Evolutionary conservation across 768 basidiomycete species (phyloP), one percentile per base, ranked within the genome.

Genomic region (Rhizopogon sp.): DNA sequence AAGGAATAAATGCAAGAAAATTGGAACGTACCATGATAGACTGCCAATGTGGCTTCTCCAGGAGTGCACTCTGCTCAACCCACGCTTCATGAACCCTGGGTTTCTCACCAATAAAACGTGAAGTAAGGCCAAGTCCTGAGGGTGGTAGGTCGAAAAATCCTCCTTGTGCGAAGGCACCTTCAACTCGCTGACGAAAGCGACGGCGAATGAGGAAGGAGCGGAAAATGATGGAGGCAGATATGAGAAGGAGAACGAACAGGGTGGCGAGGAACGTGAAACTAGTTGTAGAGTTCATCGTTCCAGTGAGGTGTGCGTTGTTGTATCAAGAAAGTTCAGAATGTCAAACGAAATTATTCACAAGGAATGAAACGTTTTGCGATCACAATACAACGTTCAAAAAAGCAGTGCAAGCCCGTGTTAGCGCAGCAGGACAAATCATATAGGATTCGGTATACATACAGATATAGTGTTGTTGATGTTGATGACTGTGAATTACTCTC

Each of bases 231-330:
- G 79, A 78, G 41, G 75, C 80, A 8, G 85, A 87, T 50, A 88
- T 77, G 42, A 81, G 72, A 16, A 89, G 74, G 57, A 89, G 79
- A 43, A 88, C 73, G 59, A 87, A 75, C 25, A 89, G 77, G 3
- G 87, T 88, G 22, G 86, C 84, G 39, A 88, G 79, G 62, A 88
- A 89, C 4, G 86, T 88, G 67, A 85, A 82, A 28, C 84, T 87
- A 65, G 56, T 66, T 7, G 62, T 54, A 16, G 47, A 43, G 6
- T 55, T 42, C 54, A 45, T 58, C 8, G 17, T 39, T 31, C 5
- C 10, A 5, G 14, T 25, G 17, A 37, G n/a, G 29, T n/a, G 43
- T 4, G 16, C 14, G 16, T 51, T 20, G 35, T n/a, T 28, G 42
- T 53, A n/a, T 13, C 11, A 40, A 5, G 29, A 22, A 11, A 0